Evolutionary conservation across 805 yeast species (phyloP), one percentile per base, ranked within the genome.

Genomic region (Barnettozyma wickerhamii): DNA sequence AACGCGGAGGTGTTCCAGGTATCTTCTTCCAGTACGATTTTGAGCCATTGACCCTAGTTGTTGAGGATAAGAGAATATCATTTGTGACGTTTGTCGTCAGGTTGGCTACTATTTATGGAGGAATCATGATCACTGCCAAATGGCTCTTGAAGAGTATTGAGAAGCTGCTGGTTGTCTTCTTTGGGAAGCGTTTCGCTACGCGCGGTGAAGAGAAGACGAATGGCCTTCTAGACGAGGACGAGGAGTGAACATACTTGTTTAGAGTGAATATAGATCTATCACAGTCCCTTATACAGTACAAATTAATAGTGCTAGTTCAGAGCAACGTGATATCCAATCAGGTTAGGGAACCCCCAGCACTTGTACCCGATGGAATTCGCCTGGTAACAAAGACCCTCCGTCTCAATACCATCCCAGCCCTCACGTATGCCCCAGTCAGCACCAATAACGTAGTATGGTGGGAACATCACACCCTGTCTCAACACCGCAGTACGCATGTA

Each of bases 1-100:
- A 49, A 33, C 48, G 51, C 13, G 40, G 45, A 14, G 63, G 63
- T 19, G 58, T 74, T 5, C 95, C 97, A 4, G 97, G 96, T 0
- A 79, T 91, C 19, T 84, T 75, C 54, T 77, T 93, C 66, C 77
- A 74, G 41, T 91, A 90, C 60, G 88, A 88, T 50, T 88, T 93
- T 58, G 98, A 93, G 54, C 91, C 97, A 4, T 76, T 93, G 32
- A 74, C 80, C 34, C 71, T 93, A 51, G 62, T 75, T 4, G 71
- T 89, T 17, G 70, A 69, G 19, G 97, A 91, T 55, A 69, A 65
- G 40, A 72, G 98, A 47, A 68, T 91, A 30, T 72, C 91, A 4
- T 91, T 91, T 58, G 58, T 79, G 31, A 86, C 82, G 52, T 91
- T 91, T 62, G 64, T 88, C 7, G 77, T 88, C 10, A 75, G 90